phyloP scores from a whole-genome alignment of 1,139 yeast genomes.

The Lodderomyces theae region DNA sequence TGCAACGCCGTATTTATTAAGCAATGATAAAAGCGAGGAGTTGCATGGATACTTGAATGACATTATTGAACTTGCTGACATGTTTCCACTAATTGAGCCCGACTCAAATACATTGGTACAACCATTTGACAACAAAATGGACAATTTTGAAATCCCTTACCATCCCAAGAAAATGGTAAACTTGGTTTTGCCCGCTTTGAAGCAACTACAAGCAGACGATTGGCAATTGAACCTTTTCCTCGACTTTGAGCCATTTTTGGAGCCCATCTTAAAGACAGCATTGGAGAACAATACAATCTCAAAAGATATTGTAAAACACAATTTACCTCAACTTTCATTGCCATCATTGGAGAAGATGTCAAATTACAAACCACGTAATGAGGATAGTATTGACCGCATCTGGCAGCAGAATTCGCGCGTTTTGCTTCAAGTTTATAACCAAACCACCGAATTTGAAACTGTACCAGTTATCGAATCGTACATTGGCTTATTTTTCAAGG shows the following conservation, averaged over 20 bases:
- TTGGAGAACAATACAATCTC: slow-evolving; percentile 39
- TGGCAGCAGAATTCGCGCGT: slow-evolving; percentile 54
- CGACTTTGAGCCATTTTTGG: slow-evolving; percentile 29
- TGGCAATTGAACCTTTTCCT: slow-evolving; percentile 34
- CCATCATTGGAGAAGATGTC: slow-evolving; percentile 44
- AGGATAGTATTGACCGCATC: slow-evolving; percentile 35
- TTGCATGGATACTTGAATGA: slow-evolving; percentile 39
- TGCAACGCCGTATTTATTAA: slow-evolving; percentile 66
- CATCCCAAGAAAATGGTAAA: slow-evolving; percentile 49
- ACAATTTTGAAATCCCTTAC: slow-evolving; percentile 47
- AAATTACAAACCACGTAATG: slow-evolving; percentile 21
- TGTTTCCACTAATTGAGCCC: slow-evolving; percentile 28
- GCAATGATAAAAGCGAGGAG: slow-evolving; percentile 39
- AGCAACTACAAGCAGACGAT: slow-evolving; percentile 27
- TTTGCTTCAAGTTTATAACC: slow-evolving; percentile 62
- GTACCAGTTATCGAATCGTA: slow-evolving; percentile 67
- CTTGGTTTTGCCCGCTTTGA: slow-evolving; percentile 56
- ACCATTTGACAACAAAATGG: slow-evolving; percentile 39
- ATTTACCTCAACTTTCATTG: slow-evolving; percentile 45
- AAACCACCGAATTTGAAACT: slow-evolving; percentile 55
- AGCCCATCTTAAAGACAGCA: slow-evolving; percentile 38
- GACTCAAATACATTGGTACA: slow-evolving; percentile 26
- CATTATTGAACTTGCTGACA: slow-evolving; percentile 44
- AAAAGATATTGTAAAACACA: slow-evolving; percentile 41
- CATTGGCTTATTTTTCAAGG: slow-evolving; percentile 62